phyloP scores from a whole-genome alignment of 2,329 filamentous ascomycete species.

The Akanthomyces muscarius region DNA sequence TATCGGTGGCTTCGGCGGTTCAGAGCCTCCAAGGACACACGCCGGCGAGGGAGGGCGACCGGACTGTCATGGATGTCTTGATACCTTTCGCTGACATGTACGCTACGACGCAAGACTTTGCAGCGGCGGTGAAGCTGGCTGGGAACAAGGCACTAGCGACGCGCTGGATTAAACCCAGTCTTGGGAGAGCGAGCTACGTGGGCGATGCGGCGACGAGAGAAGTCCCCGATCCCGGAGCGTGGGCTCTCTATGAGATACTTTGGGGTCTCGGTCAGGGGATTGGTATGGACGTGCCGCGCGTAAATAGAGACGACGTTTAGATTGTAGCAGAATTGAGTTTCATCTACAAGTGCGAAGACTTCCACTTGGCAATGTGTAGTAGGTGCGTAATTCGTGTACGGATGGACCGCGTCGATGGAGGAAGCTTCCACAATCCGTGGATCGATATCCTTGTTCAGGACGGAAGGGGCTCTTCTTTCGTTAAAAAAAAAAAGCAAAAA shows the following conservation, averaged over 20 bases:
- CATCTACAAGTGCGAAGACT: too few relatives aligned
- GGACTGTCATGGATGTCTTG: constrained; percentile 55
- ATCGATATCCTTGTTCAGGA: too few relatives aligned
- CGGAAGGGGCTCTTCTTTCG: too few relatives aligned
- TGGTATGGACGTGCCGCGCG: not conserved
- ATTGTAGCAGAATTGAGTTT: too few relatives aligned
- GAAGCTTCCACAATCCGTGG: too few relatives aligned
- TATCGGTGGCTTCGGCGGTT: constrained; percentile 40
- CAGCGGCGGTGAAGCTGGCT: constrained; percentile 57
- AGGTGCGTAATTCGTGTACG: too few relatives aligned
- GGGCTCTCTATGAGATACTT: constrained; percentile 34
- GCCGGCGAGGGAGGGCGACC: constrained; percentile 50
- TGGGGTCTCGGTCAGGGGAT: not conserved
- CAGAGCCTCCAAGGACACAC: constrained; percentile 47
- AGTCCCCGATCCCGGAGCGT: constrained; percentile 66
- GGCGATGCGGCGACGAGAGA: constrained; percentile 45
- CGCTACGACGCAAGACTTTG: constrained; percentile 47
- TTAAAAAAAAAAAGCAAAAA: too few relatives aligned
- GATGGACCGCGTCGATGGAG: too few relatives aligned
- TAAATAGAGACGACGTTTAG: not conserved
- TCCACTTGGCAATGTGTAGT: too few relatives aligned
- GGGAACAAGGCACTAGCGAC: constrained; percentile 57
- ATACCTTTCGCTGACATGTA: constrained; percentile 50
- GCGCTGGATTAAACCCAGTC: constrained; percentile 38
- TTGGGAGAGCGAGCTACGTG: constrained; percentile 67